A percentile compares a stretch with the other conserved stretches of the same genome.
Evolutionary conservation across 2,329 filamentous ascomycete species (phyloP).

Genomic region (Aspergillaceae sp.): DNA sequence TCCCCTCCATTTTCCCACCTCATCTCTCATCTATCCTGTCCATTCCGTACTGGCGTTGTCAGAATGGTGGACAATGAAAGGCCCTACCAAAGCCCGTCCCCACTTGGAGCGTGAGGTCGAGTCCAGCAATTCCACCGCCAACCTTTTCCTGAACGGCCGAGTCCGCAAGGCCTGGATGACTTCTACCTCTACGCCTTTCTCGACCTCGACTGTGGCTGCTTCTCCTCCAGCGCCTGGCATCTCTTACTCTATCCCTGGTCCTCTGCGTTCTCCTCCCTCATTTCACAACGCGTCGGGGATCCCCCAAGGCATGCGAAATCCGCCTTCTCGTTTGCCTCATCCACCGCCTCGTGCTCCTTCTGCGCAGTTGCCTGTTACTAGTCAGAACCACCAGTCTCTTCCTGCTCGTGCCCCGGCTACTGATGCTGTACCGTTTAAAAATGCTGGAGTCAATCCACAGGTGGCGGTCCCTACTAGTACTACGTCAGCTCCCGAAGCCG

Average conservation of each 20-base stretch:
- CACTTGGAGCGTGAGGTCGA: slow-evolving; percentile 13
- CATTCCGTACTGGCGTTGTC: too few species aligned
- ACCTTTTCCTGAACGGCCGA: slow-evolving; percentile 30
- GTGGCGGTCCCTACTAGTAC: not conserved
- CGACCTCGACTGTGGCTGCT: not conserved
- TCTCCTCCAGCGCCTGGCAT: not conserved
- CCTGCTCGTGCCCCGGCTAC: not conserved
- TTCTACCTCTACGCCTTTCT: not conserved
- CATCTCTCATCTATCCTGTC: not conserved
- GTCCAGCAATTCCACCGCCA: slow-evolving; percentile 33
- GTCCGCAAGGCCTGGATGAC: slow-evolving; percentile 33
- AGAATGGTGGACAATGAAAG: too few species aligned
- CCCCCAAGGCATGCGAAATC: slow-evolving; percentile 9
- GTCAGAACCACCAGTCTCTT: not conserved
- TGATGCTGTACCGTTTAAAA: not conserved
- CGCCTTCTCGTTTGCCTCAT: slow-evolving; percentile 1
- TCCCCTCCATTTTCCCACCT: slow-evolving; percentile 29
- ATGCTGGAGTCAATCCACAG: not conserved
- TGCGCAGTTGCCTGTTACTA: not conserved
- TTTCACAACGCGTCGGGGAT: not conserved
- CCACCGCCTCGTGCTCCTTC: not conserved
- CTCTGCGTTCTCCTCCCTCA: not conserved
- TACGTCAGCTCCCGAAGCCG: not conserved
- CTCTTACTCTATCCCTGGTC: not conserved
- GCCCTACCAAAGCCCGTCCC: slow-evolving; percentile 1